Evolutionary conservation across 352 stramenopile species (phyloP).

Genomic region (Globisporangium carolinianum): DNA sequence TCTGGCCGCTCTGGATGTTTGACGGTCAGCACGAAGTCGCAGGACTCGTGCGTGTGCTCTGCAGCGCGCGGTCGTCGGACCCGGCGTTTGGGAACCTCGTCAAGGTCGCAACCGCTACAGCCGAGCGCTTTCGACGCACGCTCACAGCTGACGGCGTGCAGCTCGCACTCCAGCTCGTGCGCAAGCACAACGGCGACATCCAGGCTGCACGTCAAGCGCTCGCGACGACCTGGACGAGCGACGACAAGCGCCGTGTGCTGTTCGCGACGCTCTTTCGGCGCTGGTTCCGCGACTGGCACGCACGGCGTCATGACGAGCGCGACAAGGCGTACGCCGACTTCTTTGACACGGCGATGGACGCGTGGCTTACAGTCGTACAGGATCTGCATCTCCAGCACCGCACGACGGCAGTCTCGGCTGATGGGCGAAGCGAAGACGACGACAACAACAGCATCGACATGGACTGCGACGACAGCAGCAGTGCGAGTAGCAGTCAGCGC

Average conservation of each 20-base stretch:
- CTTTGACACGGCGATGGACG: slow-evolving; percentile 51
- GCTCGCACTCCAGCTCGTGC: slow-evolving; percentile 31
- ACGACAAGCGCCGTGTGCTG: slow-evolving; percentile 40
- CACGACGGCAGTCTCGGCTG: too few species aligned
- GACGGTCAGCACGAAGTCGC: slow-evolving; percentile 51
- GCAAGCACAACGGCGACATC: slow-evolving; percentile 22
- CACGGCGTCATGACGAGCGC: slow-evolving; percentile 15
- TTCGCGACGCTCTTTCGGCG: slow-evolving; percentile 30
- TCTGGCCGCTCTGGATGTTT: slow-evolving; percentile 79
- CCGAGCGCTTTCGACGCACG: slow-evolving; percentile 38
- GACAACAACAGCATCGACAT: neutral
- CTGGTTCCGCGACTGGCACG: slow-evolving; percentile 36
- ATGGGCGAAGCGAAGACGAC: neutral
- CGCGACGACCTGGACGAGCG: slow-evolving; percentile 24
- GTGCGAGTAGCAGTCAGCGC: neutral
- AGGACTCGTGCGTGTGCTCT: slow-evolving; percentile 60
- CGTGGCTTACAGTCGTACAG: slow-evolving; percentile 52
- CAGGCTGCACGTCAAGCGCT: slow-evolving; percentile 22
- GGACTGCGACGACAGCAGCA: neutral
- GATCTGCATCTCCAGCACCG: slow-evolving; percentile 24
- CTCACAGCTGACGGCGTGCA: slow-evolving; percentile 38
- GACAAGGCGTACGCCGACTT: slow-evolving; percentile 40
- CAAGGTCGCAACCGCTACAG: slow-evolving; percentile 34
- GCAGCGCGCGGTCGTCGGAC: slow-evolving; percentile 49
- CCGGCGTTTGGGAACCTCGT: slow-evolving; percentile 55